A percentile compares a stretch with the other conserved stretches of the same genome.
These are phyloP conservation scores for Tylopilus orsonianus DNA, from an alignment of 1,284 basidiomycete species.

Conservation along the genomic window DNA sequence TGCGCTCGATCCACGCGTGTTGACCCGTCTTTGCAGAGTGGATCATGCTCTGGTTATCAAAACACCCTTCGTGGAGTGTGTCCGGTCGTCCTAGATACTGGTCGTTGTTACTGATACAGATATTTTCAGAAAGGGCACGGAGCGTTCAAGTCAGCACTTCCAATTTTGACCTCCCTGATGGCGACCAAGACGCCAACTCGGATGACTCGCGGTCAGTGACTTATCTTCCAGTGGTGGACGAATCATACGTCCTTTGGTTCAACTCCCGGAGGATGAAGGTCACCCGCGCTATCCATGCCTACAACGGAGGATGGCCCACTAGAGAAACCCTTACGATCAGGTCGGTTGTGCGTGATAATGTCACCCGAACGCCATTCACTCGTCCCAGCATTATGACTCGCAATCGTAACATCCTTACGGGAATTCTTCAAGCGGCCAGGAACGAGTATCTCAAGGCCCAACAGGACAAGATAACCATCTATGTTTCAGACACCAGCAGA, in stretches of 20 bases:
- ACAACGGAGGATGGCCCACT: constrained; percentile 17
- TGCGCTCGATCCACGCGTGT: not conserved
- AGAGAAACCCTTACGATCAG: constrained; percentile 26
- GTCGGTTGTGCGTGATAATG: constrained; percentile 12
- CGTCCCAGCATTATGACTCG: constrained; percentile 50
- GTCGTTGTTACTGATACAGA: not conserved
- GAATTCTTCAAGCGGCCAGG: constrained; percentile 58
- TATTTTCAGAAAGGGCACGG: constrained; percentile 41
- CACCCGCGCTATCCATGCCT: constrained; percentile 27
- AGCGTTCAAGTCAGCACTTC: constrained; percentile 52
- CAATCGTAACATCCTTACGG: constrained; percentile 45
- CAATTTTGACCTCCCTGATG: constrained; percentile 36
- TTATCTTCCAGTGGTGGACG: constrained; percentile 48
- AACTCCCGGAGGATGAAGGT: constrained; percentile 48
- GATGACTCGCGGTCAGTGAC: constrained; percentile 37
- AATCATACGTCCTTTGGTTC: constrained; percentile 51
- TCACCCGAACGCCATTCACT: not conserved
- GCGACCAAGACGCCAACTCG: constrained; percentile 38
- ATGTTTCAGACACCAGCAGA: constrained; percentile 52
- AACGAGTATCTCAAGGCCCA: constrained; percentile 49
- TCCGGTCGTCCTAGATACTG: not conserved
- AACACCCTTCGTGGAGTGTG: constrained; percentile 43
- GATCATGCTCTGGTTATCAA: constrained; percentile 64
- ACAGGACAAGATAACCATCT: constrained; percentile 55
- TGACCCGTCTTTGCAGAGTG: constrained; percentile 41